Base-by-base conservation (phyloP, 371 early-diverging fungal genomes). In the Entomophthora muscae region DNA sequence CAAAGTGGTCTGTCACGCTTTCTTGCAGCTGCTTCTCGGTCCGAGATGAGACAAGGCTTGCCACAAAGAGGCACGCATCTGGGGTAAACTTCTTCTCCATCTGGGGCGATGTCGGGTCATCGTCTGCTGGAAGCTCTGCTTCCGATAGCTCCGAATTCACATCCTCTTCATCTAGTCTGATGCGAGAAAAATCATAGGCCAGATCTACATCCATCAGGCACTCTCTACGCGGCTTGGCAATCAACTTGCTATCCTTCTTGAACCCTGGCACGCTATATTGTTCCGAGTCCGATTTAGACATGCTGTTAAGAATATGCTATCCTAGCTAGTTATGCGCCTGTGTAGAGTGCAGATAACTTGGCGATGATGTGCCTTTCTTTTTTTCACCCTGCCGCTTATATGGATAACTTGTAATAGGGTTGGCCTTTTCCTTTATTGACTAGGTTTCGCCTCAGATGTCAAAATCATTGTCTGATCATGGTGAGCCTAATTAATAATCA, bases 1-100 rank as follows among this genome's bases (percentile, higher is more conserved):
- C 54, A 64, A 91, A 88, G 61, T 86, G 85, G 1, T 69, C 61
- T 24, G 75, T 74, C 3, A 91, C 87, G 32, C 78, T 76, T 7
- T 72, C 63, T 2, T 76, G 72, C 12, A 91, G 71, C 42, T 85
- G 75, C 3, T 66, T 71, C 51, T 86, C 87, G 1, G 81, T 76
- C 26, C 73, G 72, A 2, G 75, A 69, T n/a, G 86, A 74, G 0
- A 79, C 73, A 54, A 87, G 70, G 66, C 89, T 87, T 66, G 79
- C 81, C 13, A 81, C 81, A 73, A 81, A 81, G 30, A 78, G 67
- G 61, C 79, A 81, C 1, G 75, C 78, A 13, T 71, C 73, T 2
- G 81, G 79, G 28, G 22, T 27, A n/a, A 22, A 27, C 28, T 55
- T 55, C 42, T 42, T 42, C 42, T 42, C 42, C 42, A 17, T 10